Percentiles rank a stretch among this genome's conserved stretches.
Conservation (phyloP, 202 grass and related monocot species). For the Setaria italica region DNA sequence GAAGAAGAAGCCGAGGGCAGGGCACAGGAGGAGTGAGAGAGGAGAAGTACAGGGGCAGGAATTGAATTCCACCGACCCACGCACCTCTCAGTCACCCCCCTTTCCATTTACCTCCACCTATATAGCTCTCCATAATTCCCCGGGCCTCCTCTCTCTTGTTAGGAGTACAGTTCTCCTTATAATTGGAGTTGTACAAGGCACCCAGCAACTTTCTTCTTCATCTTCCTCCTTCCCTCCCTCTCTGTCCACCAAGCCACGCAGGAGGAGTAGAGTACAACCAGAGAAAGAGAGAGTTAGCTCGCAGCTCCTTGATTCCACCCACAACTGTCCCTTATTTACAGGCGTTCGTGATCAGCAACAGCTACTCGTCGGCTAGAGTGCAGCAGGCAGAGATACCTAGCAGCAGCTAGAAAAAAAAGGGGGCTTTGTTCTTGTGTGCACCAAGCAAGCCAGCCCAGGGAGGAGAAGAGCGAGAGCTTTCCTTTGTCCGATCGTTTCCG, state of each 20-base stretch:
- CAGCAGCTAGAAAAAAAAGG: background rate
- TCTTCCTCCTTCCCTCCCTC: background rate
- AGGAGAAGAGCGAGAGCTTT: background rate
- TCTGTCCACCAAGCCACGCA: constrained; percentile 32
- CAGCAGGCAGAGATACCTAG: background rate
- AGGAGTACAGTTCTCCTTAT: constrained; percentile 52
- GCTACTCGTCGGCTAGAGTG: constrained; percentile 22
- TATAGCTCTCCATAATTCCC: constrained; percentile 55
- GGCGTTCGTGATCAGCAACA: constrained; percentile 29
- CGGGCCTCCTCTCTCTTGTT: background rate
- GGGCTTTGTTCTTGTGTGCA: background rate
- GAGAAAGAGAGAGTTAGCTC: constrained; percentile 5
- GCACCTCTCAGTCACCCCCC: constrained; percentile 27
- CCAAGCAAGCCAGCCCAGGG: background rate
- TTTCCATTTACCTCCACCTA: constrained; percentile 69
- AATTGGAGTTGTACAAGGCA: constrained; percentile 39
- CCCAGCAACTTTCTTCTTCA: constrained; percentile 36
- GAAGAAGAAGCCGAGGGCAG: constrained; percentile 10
- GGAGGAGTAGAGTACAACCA: constrained; percentile 25
- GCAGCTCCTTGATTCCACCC: constrained; percentile 27
- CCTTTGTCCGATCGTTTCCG: constrained; percentile 11
- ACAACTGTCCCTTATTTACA: constrained; percentile 49
- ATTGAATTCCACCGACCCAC: constrained; percentile 61
- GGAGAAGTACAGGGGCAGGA: background rate
- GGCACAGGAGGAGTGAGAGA: background rate